These are phyloP conservation scores for Pyronema omphalodes DNA, from an alignment of 495 filamentous ascomycete species.

Conservation along the genomic window DNA sequence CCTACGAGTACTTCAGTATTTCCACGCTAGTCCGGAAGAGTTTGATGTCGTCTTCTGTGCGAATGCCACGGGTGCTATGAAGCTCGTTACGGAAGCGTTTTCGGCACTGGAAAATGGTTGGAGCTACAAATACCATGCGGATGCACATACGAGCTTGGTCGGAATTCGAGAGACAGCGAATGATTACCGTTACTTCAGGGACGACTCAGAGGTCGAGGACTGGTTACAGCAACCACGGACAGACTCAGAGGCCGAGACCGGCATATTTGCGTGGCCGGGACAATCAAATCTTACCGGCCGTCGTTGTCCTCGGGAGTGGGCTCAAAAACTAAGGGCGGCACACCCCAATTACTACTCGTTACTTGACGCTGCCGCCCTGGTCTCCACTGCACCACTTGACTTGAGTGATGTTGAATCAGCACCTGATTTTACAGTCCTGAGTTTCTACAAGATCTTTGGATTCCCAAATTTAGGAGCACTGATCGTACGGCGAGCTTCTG, in stretches of 20 bases:
- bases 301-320: conserved; percentile 56
- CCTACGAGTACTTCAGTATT: conserved; percentile 52
- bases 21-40: conserved; percentile 62
- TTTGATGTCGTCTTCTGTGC: conserved; percentile 86
- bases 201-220: conserved; percentile 44
- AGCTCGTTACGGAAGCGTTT: conserved; percentile 62
- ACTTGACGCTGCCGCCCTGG: conserved; percentile 77
- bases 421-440: conserved; percentile 76
- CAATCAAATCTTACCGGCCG: conserved; percentile 92
- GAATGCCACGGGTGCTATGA: conserved; percentile 82
- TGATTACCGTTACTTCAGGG: conserved; percentile 44
- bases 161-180: conserved; percentile 58
- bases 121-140: conserved; percentile 65
- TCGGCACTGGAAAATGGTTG: conserved; percentile 47
- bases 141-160: conserved; percentile 75
- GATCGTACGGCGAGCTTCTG: conserved; percentile 52
- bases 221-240: conserved; percentile 36
- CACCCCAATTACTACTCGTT: conserved; percentile 41
- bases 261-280: conserved; percentile 66
- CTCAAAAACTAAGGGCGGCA: conserved; percentile 31
- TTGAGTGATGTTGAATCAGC: conserved; percentile 40
- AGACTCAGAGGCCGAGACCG: conserved; percentile 18
- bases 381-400: conserved; percentile 59
- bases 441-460: conserved; percentile 94
- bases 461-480: conserved; percentile 83